Conservation (phyloP, 192 early-diverging fungal genomes). For the Linnemannia hyalina region DNA sequence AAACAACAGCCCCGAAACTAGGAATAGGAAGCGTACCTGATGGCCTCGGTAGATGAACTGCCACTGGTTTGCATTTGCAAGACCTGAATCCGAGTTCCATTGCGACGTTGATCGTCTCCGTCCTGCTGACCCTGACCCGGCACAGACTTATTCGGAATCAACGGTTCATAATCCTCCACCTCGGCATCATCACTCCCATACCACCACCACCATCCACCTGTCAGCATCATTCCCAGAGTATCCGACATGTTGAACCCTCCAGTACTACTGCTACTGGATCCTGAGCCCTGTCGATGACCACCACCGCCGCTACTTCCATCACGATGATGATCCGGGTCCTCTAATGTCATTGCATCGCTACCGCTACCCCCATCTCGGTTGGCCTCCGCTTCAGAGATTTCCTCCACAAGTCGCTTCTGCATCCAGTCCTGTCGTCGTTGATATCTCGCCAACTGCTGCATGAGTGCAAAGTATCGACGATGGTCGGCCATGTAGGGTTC, state of each 20-base stretch:
- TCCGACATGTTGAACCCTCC: slow-evolving; percentile 50
- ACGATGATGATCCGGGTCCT: not conserved
- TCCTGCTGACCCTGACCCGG: slow-evolving; percentile 28
- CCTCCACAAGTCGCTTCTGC: slow-evolving; percentile 18
- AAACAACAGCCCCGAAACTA: not conserved
- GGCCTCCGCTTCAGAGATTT: not conserved
- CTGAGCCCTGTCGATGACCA: not conserved
- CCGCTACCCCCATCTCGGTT: not conserved
- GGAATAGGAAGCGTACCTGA: slow-evolving; percentile 19
- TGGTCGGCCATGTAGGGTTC: slow-evolving; percentile 43
- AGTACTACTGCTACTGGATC: not conserved
- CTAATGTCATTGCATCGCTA: not conserved
- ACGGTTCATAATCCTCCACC: slow-evolving; percentile 30
- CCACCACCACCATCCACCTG: slow-evolving; percentile 68
- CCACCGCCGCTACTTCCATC: not conserved
- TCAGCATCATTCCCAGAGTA: slow-evolving; percentile 55
- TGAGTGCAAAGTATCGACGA: slow-evolving; percentile 58
- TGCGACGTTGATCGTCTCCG: not conserved
- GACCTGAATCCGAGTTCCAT: slow-evolving; percentile 12
- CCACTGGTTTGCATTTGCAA: slow-evolving; percentile 22
- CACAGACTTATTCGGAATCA: slow-evolving; percentile 6
- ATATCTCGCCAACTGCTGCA: slow-evolving; percentile 46
- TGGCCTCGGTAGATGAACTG: slow-evolving; percentile 50
- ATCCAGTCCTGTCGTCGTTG: slow-evolving; percentile 39
- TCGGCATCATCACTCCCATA: slow-evolving; percentile 54